Percentiles rank a stretch among this genome's conserved stretches.
Conservation (phyloP, 2,329 filamentous ascomycete species). For the Penicillium sp. region DNA sequence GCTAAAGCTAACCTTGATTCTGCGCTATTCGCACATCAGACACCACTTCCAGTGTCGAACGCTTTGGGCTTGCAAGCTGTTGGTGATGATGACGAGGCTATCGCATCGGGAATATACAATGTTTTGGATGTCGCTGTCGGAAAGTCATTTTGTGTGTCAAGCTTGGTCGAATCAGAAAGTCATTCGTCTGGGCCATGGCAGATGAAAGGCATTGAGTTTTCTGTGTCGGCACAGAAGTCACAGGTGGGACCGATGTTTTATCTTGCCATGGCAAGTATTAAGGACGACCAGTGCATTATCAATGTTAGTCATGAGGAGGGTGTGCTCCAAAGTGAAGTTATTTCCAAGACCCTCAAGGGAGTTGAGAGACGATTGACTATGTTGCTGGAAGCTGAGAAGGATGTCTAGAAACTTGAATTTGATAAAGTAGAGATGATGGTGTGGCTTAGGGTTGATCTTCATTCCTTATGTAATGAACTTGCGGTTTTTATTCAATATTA, state of each 20-base stretch:
- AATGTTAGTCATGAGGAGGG: not conserved
- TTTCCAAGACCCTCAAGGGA: not conserved
- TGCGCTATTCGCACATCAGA: not conserved
- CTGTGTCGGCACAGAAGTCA: not conserved
- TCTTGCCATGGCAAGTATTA: not conserved
- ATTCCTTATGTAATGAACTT: too few relatives aligned
- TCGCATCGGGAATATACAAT: not conserved
- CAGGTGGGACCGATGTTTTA: not conserved
- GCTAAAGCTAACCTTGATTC: not conserved
- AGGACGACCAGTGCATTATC: not conserved
- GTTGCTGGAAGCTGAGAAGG: not conserved
- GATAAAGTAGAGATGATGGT: too few relatives aligned
- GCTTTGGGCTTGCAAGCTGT: not conserved
- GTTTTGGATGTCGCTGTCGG: not conserved
- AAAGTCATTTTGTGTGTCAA: not conserved
- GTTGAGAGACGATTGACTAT: not conserved
- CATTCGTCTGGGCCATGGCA: not conserved
- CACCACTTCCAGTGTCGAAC: not conserved
- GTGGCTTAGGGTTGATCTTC: too few relatives aligned
- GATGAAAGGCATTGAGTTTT: not conserved
- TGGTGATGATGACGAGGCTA: not conserved
- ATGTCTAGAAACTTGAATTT: not conserved
- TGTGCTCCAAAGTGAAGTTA: not conserved
- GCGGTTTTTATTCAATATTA: too few relatives aligned
- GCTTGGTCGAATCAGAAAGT: not conserved